Conservation (phyloP, 495 filamentous ascomycete genomes). For the Penicillium alfredii region DNA sequence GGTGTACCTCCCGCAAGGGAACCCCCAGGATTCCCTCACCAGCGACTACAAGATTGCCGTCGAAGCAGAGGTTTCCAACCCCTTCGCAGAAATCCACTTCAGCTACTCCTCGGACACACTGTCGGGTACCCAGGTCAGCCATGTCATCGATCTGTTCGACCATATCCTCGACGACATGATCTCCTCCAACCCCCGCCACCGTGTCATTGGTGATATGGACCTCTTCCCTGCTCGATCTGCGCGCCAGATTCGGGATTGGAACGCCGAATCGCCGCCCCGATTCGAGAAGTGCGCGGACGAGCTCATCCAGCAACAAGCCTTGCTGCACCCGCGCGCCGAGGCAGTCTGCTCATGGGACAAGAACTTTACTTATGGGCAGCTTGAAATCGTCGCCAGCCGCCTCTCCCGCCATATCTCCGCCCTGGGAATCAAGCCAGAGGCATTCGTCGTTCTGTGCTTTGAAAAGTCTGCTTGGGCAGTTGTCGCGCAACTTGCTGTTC, state of each 20-base stretch:
- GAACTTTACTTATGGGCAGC: slow-evolving; percentile 40
- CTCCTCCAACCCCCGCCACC: slow-evolving; percentile 22
- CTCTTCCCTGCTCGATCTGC: slow-evolving; percentile 26
- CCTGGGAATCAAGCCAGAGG: slow-evolving; percentile 40
- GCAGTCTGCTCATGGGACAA: slow-evolving; percentile 48
- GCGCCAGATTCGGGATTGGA: slow-evolving; percentile 33
- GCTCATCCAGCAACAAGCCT: slow-evolving; percentile 37
- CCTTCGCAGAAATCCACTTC: slow-evolving; percentile 31
- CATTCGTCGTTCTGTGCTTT: slow-evolving; percentile 49
- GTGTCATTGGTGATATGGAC: slow-evolving; percentile 27
- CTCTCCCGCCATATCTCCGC: slow-evolving; percentile 32
- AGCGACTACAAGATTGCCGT: slow-evolving; percentile 52
- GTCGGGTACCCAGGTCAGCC: slow-evolving; percentile 28
- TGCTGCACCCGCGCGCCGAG: slow-evolving; percentile 23
- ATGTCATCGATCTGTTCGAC: slow-evolving; percentile 35
- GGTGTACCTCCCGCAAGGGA: slow-evolving; percentile 7
- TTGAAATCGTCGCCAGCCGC: slow-evolving; percentile 32
- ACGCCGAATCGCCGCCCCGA: slow-evolving; percentile 21
- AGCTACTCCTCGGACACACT: slow-evolving; percentile 33
- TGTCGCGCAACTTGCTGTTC: slow-evolving; percentile 48
- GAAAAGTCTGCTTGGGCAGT: slow-evolving; percentile 53
- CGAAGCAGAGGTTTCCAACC: slow-evolving; percentile 46
- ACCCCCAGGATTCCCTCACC: slow-evolving; percentile 4
- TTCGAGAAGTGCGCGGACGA: slow-evolving; percentile 44
- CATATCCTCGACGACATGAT: slow-evolving; percentile 34